Percentiles rank a stretch among this genome's conserved stretches.
Evolutionary conservation across 2,329 filamentous ascomycete species (phyloP).

Genomic region (Colletotrichum acutatum): DNA sequence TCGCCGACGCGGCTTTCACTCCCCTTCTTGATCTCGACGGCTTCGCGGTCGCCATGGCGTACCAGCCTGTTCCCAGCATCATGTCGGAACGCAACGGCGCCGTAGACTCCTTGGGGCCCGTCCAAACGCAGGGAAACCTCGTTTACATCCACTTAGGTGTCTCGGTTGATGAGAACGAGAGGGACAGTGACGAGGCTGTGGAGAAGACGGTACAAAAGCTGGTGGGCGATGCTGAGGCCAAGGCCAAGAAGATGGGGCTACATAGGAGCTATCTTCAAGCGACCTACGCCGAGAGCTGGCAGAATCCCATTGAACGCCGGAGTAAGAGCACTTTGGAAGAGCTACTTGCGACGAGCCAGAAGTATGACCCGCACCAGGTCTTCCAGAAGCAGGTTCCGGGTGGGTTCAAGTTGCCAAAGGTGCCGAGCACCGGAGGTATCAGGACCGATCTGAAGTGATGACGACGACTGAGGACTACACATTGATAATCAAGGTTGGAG

Average conservation of each 20-base stretch:
- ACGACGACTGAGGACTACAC: no score
- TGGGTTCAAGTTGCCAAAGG: slow-evolving; percentile 15
- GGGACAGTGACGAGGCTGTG: background rate
- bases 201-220: background rate
- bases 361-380: slow-evolving; percentile 19
- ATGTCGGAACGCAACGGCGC: slow-evolving; percentile 8
- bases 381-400: slow-evolving; percentile 22
- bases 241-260: background rate
- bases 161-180: background rate
- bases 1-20: slow-evolving; percentile 4
- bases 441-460: slow-evolving; percentile 7
- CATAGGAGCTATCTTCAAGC: slow-evolving; percentile 7
- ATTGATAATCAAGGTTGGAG: no score
- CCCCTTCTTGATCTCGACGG: background rate
- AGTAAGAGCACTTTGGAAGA: background rate
- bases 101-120: background rate
- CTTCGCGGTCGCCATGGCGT: slow-evolving; percentile 8
- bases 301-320: slow-evolving; percentile 4
- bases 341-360: slow-evolving; percentile 2
- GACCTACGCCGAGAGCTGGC: slow-evolving; percentile 20
- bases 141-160: slow-evolving; percentile 9
- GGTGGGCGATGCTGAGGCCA: background rate
- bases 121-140: slow-evolving; percentile 8
- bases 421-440: background rate
- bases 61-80: slow-evolving; percentile 5